phyloP scores from a whole-genome alignment of 306 rosid genomes.

The Fragaria ananassa region DNA sequence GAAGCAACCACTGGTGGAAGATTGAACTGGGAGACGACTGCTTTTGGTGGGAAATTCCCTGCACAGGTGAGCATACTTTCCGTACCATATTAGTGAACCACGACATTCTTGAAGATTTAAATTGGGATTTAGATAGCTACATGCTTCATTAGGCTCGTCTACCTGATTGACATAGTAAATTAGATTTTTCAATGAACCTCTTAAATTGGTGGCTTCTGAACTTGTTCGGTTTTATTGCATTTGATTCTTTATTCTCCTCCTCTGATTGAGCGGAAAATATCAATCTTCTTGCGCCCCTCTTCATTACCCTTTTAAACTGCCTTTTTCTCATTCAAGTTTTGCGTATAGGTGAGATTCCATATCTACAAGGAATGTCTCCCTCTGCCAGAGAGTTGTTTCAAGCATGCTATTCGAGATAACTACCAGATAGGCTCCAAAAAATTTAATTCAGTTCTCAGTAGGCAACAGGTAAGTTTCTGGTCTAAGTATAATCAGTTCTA shows the following conservation, averaged over 20 bases:
- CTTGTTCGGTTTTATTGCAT: not conserved
- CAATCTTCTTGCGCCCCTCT: not conserved
- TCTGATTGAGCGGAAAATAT: not conserved
- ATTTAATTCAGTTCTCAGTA: conserved; percentile 15
- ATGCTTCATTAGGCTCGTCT: not conserved
- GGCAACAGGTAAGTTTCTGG: conserved; percentile 12
- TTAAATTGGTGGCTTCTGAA: not conserved
- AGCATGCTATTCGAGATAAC: conserved; percentile 14
- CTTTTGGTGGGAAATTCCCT: conserved; percentile 20
- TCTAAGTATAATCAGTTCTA: not conserved
- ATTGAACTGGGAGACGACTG: conserved; percentile 11
- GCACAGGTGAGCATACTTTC: conserved; percentile 12
- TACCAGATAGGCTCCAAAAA: conserved; percentile 12
- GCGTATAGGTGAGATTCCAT: conserved; percentile 13
- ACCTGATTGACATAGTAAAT: not conserved
- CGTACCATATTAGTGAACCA: not conserved
- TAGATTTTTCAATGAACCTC: not conserved
- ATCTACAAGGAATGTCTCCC: conserved; percentile 19
- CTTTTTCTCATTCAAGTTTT: not conserved
- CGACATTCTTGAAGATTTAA: not conserved
- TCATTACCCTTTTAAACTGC: no score
- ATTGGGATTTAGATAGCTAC: not conserved
- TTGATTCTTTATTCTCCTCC: not conserved
- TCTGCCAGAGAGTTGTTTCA: conserved; percentile 8
- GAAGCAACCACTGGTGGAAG: conserved; percentile 20